Evolutionary conservation across 108 stramenopile genomes (phyloP).

Genomic region (Asterionellopsis glacialis): DNA sequence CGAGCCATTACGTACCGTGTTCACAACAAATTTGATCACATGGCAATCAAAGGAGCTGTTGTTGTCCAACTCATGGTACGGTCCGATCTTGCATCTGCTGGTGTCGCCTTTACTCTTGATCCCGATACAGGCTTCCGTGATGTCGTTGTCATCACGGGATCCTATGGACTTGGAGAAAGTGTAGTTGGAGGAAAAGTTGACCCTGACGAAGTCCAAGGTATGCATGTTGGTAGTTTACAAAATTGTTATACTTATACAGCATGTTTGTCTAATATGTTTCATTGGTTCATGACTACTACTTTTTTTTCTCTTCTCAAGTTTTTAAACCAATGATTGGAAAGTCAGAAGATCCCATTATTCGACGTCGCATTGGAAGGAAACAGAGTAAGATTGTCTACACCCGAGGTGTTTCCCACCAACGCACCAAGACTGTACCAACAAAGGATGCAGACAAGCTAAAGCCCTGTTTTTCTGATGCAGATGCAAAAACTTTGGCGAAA

Average conservation of each 20-base stretch:
- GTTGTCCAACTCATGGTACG: constrained; percentile 38
- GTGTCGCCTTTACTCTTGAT: constrained; percentile 34
- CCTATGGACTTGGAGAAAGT: constrained; percentile 35
- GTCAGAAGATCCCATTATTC: constrained; percentile 28
- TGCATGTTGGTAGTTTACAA: too few species aligned
- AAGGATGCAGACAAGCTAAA: not conserved
- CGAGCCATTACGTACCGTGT: constrained; percentile 38
- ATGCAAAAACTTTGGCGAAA: constrained; percentile 20
- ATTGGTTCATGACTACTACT: too few species aligned
- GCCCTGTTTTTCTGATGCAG: constrained; percentile 25
- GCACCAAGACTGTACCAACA: constrained; percentile 19
- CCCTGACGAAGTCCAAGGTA: constrained; percentile 15
- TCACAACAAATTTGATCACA: constrained; percentile 34
- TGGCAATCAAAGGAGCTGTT: constrained; percentile 30
- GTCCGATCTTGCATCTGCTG: constrained; percentile 25
- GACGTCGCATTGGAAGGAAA: constrained; percentile 9
- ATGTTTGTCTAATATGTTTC: too few species aligned
- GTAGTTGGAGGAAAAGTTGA: constrained; percentile 37
- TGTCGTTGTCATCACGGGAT: constrained; percentile 30
- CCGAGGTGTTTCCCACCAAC: constrained; percentile 18
- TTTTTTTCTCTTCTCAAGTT: not conserved
- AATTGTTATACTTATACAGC: too few species aligned
- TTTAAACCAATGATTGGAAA: constrained; percentile 42
- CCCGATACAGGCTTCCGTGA: constrained; percentile 39
- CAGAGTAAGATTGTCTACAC: constrained; percentile 9